Conservation (phyloP, 2,329 filamentous ascomycete species). For the Colletotrichum coccodes region DNA sequence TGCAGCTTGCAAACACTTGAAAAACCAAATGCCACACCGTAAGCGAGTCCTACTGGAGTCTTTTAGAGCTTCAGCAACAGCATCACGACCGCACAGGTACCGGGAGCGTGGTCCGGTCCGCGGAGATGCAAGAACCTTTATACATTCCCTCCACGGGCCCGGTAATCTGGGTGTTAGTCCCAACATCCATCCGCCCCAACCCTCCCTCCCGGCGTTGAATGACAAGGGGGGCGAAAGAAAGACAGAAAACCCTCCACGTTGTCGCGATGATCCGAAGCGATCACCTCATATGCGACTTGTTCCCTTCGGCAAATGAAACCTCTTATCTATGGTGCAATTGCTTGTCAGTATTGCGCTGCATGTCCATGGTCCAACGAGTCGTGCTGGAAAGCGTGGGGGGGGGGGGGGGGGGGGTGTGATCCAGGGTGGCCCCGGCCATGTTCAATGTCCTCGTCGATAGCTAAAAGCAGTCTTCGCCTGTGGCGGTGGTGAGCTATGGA, state of each 20-base stretch:
- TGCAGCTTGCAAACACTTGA: neutral
- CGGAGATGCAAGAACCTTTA: conserved; percentile 30
- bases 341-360: conserved; percentile 19
- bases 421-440: conserved; percentile 6
- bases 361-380: conserved; percentile 1
- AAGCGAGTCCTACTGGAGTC: neutral
- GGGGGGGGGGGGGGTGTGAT: conserved; percentile 24
- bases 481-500: neutral
- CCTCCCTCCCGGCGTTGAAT: neutral
- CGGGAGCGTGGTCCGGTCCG: conserved; percentile 1
- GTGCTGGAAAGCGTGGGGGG: conserved; percentile 4
- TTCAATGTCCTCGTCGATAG: neutral
- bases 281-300: conserved; percentile 19
- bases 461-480: neutral
- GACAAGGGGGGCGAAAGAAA: neutral
- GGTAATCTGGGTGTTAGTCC: conserved; percentile 5
- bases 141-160: conserved; percentile 13
- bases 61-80: neutral
- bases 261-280: conserved; percentile 21
- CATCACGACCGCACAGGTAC: neutral
- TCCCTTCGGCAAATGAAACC: conserved; percentile 1
- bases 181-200: neutral
- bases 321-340: conserved; percentile 35
- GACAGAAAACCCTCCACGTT: neutral
- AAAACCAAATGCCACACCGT: neutral